A percentile compares a stretch with the other conserved stretches of the same genome.
phyloP scores from a whole-genome alignment of 345 rosid species.

The Geranium brycei region DNA sequence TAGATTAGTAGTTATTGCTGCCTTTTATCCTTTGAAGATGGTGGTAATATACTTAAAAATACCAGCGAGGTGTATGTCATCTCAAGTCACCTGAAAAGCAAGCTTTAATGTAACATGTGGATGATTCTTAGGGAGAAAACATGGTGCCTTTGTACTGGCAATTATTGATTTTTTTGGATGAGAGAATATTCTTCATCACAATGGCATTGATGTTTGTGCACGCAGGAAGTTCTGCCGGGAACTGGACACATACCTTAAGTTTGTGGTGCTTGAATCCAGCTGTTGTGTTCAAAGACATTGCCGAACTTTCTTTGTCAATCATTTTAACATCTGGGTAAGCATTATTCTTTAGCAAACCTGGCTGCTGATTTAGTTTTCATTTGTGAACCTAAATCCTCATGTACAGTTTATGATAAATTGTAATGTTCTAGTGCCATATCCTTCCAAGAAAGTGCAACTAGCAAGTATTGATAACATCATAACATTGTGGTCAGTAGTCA shows the following conservation, averaged over 20 bases:
- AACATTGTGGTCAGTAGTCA: no score
- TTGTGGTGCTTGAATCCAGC: slow-evolving; percentile 98
- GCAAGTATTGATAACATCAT: no score
- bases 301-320: slow-evolving; percentile 73
- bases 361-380: background rate
- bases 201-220: slow-evolving; percentile 8
- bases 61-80: background rate
- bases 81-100: background rate
- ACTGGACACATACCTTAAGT: slow-evolving; percentile 56
- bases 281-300: slow-evolving; percentile 78
- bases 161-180: background rate
- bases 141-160: background rate
- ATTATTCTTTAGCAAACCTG: slow-evolving; percentile 2
- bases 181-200: slow-evolving; percentile 4
- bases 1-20: slow-evolving; percentile 4
- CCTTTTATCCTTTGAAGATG: slow-evolving; percentile 8
- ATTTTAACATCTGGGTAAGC: slow-evolving; percentile 95
- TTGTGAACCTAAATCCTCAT: slow-evolving; percentile 1
- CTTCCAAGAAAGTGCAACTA: no score
- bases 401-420: no score
- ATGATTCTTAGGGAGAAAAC: no score
- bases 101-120: background rate
- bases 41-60: background rate
- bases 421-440: no score
- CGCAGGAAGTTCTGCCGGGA: slow-evolving; percentile 46